These are phyloP conservation scores for Cytospora mali DNA, from an alignment of 2,329 filamentous ascomycete species.

Conservation along the genomic window DNA sequence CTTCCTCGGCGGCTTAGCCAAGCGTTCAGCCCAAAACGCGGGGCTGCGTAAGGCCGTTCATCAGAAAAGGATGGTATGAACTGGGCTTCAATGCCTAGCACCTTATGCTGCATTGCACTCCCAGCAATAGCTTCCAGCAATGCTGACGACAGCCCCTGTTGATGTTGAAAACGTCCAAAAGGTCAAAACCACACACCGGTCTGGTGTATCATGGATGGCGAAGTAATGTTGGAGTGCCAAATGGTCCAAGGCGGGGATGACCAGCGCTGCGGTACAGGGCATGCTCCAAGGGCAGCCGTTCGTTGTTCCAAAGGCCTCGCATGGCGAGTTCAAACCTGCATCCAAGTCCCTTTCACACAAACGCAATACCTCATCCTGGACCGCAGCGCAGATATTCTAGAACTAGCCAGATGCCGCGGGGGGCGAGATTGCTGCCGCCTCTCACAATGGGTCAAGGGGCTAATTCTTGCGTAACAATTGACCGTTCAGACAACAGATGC, in stretches of 20 bases:
- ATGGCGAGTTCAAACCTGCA: neutral
- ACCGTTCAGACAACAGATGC: too few relatives aligned
- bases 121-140: too few relatives aligned
- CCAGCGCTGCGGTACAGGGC: neutral
- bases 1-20: too few relatives aligned
- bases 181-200: neutral
- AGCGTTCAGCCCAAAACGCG: too few relatives aligned
- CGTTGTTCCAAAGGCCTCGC: neutral
- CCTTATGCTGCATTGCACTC: too few relatives aligned
- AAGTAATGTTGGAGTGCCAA: neutral
- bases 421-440: neutral
- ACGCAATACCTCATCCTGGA: too few relatives aligned
- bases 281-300: neutral
- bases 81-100: too few relatives aligned
- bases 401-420: neutral
- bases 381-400: neutral
- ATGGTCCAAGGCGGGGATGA: neutral
- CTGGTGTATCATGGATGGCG: neutral
- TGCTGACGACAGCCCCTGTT: neutral
- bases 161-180: neutral
- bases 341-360: neutral
- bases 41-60: neutral
- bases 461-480: too few relatives aligned
- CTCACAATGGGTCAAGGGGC: too few relatives aligned
- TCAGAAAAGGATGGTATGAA: neutral